Evolutionary conservation across 2,329 filamentous ascomycete species (phyloP), one percentile per base, ranked within the genome.

Genomic region (Lachnellula occidentalis): DNA sequence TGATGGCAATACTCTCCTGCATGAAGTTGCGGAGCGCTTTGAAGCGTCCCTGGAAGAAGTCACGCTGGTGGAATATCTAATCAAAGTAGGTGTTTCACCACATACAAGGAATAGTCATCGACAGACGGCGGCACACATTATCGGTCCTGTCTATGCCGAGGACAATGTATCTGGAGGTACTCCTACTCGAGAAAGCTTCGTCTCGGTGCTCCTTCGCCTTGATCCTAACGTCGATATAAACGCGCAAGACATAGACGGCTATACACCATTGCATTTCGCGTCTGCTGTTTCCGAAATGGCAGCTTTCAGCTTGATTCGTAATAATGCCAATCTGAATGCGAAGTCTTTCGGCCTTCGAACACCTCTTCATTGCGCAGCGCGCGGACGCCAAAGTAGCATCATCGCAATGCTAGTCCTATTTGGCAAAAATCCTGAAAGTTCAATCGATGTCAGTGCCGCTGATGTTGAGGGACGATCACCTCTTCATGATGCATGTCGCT

Each of bases 201-300:
- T 39, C 36, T 39, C 36, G 7, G 36, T 39, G 36, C 36, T 39
- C 5, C 36, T 39, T 39, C 15, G 15, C 14, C 14, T 39, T 5
- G 36, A 39, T 39, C 36, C 36, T 66, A 37, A 15, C 42, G 34
- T 57, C 12, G 47, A 53, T 39, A 22, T 57, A 8, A 52, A 60
- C 45, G 54, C 47, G 19, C 47, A 21, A 34, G 62, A 67, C 54
- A 43, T 55, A 42, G 37, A 56, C 22, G 66, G 64, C 9, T 42
- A 63, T 9, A 37, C 37, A n/a, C 15, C 54, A 5, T 36, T 59
- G 21, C 54, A 59, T 36, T 34, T 53, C 34, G 52, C 54, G 27
- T 51, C 55, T 22, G 22, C 42, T 21, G 19, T 27, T 17, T 55
- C 51, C 4, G 57, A 57, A 53, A 14, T 39, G 8, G n/a, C n/a